Conservation (phyloP, 2,329 filamentous ascomycete genomes). For the Aspergillus neotritici region DNA sequence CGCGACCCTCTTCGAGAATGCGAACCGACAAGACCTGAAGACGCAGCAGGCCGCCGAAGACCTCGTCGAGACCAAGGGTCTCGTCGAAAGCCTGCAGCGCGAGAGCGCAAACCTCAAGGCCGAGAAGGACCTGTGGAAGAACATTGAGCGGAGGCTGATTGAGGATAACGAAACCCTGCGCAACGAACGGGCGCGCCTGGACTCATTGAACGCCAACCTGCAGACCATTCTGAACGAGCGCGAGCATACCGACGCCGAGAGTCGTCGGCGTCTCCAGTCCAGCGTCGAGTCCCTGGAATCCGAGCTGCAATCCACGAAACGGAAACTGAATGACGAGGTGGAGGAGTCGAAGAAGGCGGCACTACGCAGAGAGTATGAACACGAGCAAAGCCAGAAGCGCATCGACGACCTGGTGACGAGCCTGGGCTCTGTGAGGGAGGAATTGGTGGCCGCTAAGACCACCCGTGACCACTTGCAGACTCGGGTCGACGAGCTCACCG, state of each 20-base stretch:
- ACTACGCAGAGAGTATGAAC: conserved; percentile 83
- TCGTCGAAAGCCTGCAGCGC: conserved; percentile 80
- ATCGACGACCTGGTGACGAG: conserved; percentile 86
- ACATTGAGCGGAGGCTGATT: conserved; percentile 78
- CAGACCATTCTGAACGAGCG: conserved; percentile 90
- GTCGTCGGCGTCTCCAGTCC: conserved; percentile 68
- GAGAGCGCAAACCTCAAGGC: conserved; percentile 91
- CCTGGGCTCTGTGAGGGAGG: conserved; percentile 74
- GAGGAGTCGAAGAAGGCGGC: conserved; percentile 80
- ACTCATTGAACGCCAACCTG: conserved; percentile 73
- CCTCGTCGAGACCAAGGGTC: conserved; percentile 74
- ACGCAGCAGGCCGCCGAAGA: conserved; percentile 92
- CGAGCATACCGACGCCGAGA: conserved; percentile 76
- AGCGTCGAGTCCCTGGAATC: conserved; percentile 73
- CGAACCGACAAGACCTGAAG: conserved; percentile 82
- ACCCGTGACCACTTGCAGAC: conserved; percentile 82
- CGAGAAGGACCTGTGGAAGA: conserved; percentile 91
- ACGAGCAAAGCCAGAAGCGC: conserved; percentile 78
- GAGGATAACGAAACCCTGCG: conserved; percentile 81
- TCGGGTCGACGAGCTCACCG: conserved; percentile 79
- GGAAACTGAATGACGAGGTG: conserved; percentile 73
- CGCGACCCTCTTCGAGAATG: conserved; percentile 69
- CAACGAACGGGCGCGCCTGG: conserved; percentile 79
- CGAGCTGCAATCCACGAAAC: conserved; percentile 72
- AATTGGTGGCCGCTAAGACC: conserved; percentile 79